Conservation (phyloP, 495 filamentous ascomycete genomes). For the Tuber umbilicatum region DNA sequence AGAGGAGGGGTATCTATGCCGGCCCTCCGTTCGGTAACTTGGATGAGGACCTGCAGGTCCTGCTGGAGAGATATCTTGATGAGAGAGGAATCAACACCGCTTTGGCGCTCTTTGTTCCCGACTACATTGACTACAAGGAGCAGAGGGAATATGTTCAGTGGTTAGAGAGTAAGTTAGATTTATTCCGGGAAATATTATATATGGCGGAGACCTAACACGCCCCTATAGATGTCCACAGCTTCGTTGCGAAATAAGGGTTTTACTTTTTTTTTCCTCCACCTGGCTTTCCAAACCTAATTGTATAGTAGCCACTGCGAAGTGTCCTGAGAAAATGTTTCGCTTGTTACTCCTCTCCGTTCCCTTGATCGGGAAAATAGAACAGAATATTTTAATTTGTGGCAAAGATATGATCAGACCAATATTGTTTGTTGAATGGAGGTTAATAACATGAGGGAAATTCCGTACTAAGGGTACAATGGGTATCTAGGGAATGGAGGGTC, state of each 20-base stretch:
- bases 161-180: constrained; percentile 66
- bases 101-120: constrained; percentile 82
- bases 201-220: constrained; percentile 4
- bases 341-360: constrained; percentile 23
- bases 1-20: constrained; percentile 70
- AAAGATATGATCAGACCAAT: not conserved
- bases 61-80: constrained; percentile 89
- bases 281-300: constrained; percentile 21
- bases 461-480: not conserved
- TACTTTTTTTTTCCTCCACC: not conserved
- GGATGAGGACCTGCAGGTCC: constrained; percentile 87
- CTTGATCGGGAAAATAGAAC: not conserved
- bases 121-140: constrained; percentile 98
- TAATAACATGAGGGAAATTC: constrained; percentile 5
- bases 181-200: not conserved
- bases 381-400: constrained; percentile 1
- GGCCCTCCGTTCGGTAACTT: constrained; percentile 90
- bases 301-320: constrained; percentile 24
- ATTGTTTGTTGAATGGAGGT: not conserved
- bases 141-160: constrained; percentile 93
- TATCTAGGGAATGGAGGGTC: not conserved
- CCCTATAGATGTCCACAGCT: constrained; percentile 21
- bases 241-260: constrained; percentile 20
- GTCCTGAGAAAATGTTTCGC: not conserved
- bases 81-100: constrained; percentile 85